Conservation (phyloP, 441 rosid genomes). For the Flueggea neowawraea region DNA sequence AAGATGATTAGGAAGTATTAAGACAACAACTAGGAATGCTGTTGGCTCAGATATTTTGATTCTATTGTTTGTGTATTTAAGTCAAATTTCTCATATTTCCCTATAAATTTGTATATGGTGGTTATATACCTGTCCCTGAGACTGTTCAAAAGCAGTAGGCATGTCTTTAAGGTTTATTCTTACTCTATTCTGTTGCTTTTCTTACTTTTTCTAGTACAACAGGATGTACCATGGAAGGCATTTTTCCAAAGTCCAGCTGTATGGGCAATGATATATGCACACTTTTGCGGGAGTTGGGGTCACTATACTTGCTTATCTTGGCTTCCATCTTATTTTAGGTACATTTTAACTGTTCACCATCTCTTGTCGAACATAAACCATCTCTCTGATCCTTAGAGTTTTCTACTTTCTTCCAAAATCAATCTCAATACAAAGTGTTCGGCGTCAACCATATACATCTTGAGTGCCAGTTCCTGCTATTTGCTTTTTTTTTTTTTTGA, state of each 20-base stretch:
- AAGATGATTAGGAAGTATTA: background rate
- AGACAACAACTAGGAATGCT: background rate
- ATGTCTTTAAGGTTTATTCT: conserved; percentile 1
- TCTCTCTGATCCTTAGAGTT: too few relatives aligned
- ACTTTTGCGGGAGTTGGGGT: conserved; percentile 99
- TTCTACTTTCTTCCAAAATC: too few relatives aligned
- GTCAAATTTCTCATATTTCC: too few relatives aligned
- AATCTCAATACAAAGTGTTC: too few relatives aligned
- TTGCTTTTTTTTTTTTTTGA: too few relatives aligned
- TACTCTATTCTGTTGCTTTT: conserved; percentile 7
- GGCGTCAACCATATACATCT: too few relatives aligned
- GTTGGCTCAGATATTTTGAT: conserved; percentile 2
- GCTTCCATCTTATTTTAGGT: conserved; percentile 98
- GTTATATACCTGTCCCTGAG: background rate
- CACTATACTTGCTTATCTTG: conserved; percentile 91
- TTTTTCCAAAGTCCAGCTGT: conserved; percentile 71
- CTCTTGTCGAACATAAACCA: too few relatives aligned
- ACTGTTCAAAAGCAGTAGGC: background rate
- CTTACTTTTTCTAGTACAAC: conserved; percentile 25
- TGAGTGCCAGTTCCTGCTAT: too few relatives aligned
- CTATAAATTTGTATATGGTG: too few relatives aligned
- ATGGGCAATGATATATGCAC: conserved; percentile 96
- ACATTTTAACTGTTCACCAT: conserved; percentile 3
- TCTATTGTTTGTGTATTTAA: background rate
- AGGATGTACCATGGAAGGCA: conserved; percentile 92